A percentile compares a stretch with the other conserved stretches of the same genome.
phyloP scores from a whole-genome alignment of 805 yeast genomes.

The Jamesozyma piceae region DNA sequence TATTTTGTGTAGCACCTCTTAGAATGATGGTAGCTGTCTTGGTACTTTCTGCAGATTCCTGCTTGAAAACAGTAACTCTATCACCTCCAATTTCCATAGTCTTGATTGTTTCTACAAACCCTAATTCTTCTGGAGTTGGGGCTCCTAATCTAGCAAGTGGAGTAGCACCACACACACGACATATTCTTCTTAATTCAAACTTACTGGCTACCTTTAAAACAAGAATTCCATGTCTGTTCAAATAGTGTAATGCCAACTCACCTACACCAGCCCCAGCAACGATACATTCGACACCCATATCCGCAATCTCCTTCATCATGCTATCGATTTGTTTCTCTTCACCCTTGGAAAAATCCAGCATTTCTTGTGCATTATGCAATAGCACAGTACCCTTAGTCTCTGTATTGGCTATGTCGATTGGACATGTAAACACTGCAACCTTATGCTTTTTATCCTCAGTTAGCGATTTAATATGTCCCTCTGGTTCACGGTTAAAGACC shows the following conservation, averaged over 20 bases:
- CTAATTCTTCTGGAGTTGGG: slow-evolving; percentile 91
- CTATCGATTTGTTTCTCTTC: slow-evolving; percentile 90
- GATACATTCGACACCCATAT: slow-evolving; percentile 78
- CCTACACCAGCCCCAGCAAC: slow-evolving; percentile 94
- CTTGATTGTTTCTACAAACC: slow-evolving; percentile 76
- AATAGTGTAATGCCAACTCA: slow-evolving; percentile 84
- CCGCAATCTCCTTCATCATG: slow-evolving; percentile 70
- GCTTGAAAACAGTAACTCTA: slow-evolving; percentile 89
- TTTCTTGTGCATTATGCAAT: slow-evolving; percentile 90
- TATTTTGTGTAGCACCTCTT: slow-evolving; percentile 94
- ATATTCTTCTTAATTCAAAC: slow-evolving; percentile 85
- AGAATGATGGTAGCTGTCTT: slow-evolving; percentile 87
- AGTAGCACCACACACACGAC: slow-evolving; percentile 95
- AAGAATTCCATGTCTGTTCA: slow-evolving; percentile 76
- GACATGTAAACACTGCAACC: slow-evolving; percentile 89
- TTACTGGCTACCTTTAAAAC: slow-evolving; percentile 87
- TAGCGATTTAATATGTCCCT: slow-evolving; percentile 69
- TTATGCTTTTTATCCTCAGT: slow-evolving; percentile 45
- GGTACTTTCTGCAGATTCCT: slow-evolving; percentile 49
- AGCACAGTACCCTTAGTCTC: slow-evolving; percentile 97
- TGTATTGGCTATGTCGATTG: slow-evolving; percentile 90
- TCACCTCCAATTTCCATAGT: slow-evolving; percentile 95
- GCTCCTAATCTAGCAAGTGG: slow-evolving; percentile 92
- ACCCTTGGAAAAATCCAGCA: slow-evolving; percentile 92
- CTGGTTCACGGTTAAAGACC: slow-evolving; percentile 98